A percentile compares a stretch with the other conserved stretches of the same genome.
These are phyloP conservation scores for Tuber magnatum DNA, from an alignment of 495 filamentous ascomycete species.

Conservation along the genomic window DNA sequence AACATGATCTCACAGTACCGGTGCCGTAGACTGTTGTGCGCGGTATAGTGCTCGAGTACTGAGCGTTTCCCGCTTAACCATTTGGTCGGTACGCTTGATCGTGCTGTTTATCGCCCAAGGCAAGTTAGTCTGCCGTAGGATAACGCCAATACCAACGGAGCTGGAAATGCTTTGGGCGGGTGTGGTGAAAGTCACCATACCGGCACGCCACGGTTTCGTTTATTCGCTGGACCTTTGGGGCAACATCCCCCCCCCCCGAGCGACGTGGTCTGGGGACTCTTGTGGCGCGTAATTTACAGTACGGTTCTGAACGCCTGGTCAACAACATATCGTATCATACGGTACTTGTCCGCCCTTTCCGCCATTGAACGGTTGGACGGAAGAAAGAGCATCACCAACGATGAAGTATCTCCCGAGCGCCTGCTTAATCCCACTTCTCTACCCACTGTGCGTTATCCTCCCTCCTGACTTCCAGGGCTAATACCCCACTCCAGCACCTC, in stretches of 20 bases:
- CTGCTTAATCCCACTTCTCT: background rate
- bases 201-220: background rate
- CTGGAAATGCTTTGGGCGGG: background rate
- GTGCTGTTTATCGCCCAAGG: no score
- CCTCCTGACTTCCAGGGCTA: background rate
- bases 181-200: background rate
- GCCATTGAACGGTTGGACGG: background rate
- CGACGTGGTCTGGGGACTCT: background rate
- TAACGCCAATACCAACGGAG: background rate
- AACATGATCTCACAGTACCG: background rate
- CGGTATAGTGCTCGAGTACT: background rate
- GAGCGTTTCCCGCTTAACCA: background rate
- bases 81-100: background rate
- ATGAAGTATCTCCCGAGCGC: conserved; percentile 11
- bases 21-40: no score
- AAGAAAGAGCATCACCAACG: background rate
- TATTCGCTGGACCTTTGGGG: background rate
- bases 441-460: conserved; percentile 13
- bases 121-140: background rate
- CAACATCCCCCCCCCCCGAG: background rate
- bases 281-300: background rate
- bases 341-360: background rate
- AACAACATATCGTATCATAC: no score
- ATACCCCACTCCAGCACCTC: conserved; percentile 10
- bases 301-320: background rate